Evolutionary conservation across 768 basidiomycete genomes (phyloP).

Genomic region (Udeniomyces megalosporus): DNA sequence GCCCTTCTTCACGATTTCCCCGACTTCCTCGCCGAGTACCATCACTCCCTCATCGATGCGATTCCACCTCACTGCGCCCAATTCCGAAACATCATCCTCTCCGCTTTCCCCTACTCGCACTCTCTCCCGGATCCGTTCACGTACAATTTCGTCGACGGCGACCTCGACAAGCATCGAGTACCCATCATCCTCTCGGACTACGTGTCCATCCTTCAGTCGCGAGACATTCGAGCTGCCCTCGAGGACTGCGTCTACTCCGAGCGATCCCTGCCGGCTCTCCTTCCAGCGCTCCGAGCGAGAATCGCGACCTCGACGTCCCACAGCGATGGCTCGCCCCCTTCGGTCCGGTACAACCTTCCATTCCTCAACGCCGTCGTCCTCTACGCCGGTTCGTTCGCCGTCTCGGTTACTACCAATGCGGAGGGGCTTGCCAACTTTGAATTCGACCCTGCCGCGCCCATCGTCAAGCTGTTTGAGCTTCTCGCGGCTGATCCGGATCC

Average conservation of each 20-base stretch:
- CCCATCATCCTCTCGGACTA: constrained; percentile 87
- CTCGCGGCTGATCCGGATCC: constrained; percentile 68
- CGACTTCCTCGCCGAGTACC: constrained; percentile 91
- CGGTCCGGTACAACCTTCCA: constrained; percentile 56
- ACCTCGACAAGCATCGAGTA: constrained; percentile 81
- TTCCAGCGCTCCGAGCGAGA: constrained; percentile 36
- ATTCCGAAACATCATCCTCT: constrained; percentile 86
- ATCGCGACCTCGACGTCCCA: constrained; percentile 48
- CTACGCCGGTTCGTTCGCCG: constrained; percentile 86
- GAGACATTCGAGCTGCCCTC: constrained; percentile 59
- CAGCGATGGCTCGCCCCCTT: constrained; percentile 53
- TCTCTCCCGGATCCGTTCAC: constrained; percentile 60
- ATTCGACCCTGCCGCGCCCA: constrained; percentile 57
- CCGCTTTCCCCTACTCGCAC: constrained; percentile 74
- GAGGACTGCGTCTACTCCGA: constrained; percentile 53
- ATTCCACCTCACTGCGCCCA: constrained; percentile 89
- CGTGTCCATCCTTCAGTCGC: constrained; percentile 58
- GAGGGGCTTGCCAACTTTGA: constrained; percentile 53
- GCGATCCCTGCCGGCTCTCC: background rate
- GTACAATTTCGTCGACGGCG: constrained; percentile 33
- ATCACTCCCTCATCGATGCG: constrained; percentile 84
- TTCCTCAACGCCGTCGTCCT: constrained; percentile 87
- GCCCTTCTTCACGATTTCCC: constrained; percentile 98
- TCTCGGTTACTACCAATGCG: constrained; percentile 43
- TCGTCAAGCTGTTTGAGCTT: constrained; percentile 40